A percentile compares a stretch with the other conserved stretches of the same genome.
Conservation (phyloP, 768 basidiomycete genomes). For the Suillus cothurnatus region DNA sequence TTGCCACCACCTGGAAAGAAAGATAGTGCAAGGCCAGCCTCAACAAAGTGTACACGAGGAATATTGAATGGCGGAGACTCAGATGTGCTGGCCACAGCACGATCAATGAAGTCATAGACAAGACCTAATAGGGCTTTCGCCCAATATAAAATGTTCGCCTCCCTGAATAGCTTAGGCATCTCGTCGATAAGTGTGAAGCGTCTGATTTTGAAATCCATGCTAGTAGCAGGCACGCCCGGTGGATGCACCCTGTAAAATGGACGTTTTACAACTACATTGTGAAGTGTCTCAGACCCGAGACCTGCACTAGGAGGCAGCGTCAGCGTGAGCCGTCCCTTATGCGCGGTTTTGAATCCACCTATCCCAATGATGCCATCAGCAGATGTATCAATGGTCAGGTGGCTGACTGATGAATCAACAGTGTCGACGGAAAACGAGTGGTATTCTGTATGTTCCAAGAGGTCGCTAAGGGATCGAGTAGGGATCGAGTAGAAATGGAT, state of each 20-base stretch:
- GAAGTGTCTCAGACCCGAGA: neutral
- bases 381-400: neutral
- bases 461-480: neutral
- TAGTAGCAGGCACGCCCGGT: neutral
- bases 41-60: constrained; percentile 12
- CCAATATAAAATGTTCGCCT: constrained; percentile 17
- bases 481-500: neutral
- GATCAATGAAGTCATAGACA: constrained; percentile 10
- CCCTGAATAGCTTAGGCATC: constrained; percentile 8
- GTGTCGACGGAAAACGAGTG: neutral
- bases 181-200: neutral
- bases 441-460: neutral
- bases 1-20: neutral
- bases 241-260: neutral
- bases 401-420: neutral
- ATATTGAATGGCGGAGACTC: constrained; percentile 11
- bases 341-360: constrained; percentile 7
- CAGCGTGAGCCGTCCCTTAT: constrained; percentile 1
- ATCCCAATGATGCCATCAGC: neutral
- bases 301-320: neutral
- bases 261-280: constrained; percentile 5
- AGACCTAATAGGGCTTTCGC: constrained; percentile 4
- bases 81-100: neutral
- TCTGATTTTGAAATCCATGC: neutral
- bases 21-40: constrained; percentile 10